A percentile compares a stretch with the other conserved stretches of the same genome.
Conservation (phyloP, 257 asterid genomes). For the Anisodus tanguticus region DNA sequence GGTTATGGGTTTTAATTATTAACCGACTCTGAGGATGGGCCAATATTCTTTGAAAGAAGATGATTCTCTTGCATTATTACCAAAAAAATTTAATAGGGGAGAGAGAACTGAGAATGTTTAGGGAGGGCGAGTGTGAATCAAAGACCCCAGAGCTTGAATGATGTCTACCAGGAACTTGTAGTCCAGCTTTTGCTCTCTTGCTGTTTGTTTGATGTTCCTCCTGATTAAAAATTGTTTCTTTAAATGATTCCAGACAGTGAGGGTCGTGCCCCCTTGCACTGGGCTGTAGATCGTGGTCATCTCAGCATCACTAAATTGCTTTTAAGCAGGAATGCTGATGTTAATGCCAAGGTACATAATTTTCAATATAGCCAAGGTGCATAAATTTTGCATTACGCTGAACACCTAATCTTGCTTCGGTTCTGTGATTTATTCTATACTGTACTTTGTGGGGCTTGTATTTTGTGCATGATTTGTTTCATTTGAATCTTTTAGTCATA, state of each 20-base stretch:
- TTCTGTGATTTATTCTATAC: neutral
- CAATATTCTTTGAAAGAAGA: neutral
- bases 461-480: constrained; percentile 7
- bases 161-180: constrained; percentile 28
- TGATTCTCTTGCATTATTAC: constrained; percentile 6
- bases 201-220: constrained; percentile 12
- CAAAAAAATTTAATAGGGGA: neutral
- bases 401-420: neutral
- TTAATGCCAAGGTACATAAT: constrained; percentile 73
- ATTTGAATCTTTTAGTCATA: neutral
- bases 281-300: constrained; percentile 99
- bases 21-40: constrained; percentile 6
- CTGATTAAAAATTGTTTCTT: constrained; percentile 34
- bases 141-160: neutral
- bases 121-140: neutral
- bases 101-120: neutral
- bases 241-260: constrained; percentile 77
- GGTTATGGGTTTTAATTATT: neutral
- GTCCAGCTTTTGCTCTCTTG: neutral
- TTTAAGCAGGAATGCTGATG: constrained; percentile 72
- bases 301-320: constrained; percentile 60
- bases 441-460: constrained; percentile 4
- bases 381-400: neutral
- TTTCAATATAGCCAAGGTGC: constrained; percentile 58
- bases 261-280: constrained; percentile 95